Percentiles rank a stretch among this genome's conserved stretches.
These are phyloP conservation scores for Blastomyces gilchristii DNA, from an alignment of 2,329 filamentous ascomycete species.

Conservation along the genomic window DNA sequence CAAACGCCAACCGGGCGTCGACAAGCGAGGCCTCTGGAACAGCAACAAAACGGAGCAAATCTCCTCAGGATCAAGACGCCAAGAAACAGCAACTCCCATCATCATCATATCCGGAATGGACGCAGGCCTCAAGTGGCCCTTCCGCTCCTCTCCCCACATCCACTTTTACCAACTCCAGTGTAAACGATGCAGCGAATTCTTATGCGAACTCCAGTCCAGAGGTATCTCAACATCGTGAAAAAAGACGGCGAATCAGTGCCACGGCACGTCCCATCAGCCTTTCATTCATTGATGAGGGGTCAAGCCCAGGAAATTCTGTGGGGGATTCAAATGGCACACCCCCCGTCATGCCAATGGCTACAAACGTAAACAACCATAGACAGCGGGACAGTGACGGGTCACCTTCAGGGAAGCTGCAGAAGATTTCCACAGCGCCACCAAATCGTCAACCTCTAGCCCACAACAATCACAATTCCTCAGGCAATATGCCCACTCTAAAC, in stretches of 20 bases:
- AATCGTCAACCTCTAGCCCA: slow-evolving; percentile 22
- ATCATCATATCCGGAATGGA: slow-evolving; percentile 27
- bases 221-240: slow-evolving; percentile 33
- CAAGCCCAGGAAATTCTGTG: slow-evolving; percentile 25
- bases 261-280: slow-evolving; percentile 44
- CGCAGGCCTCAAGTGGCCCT: slow-evolving; percentile 20
- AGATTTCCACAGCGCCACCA: slow-evolving; percentile 26
- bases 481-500: slow-evolving; percentile 25
- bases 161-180: slow-evolving; percentile 16
- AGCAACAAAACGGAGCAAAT: slow-evolving; percentile 14
- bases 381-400: slow-evolving; percentile 4
- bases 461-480: slow-evolving; percentile 20
- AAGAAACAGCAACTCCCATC: slow-evolving; percentile 20
- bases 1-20: slow-evolving; percentile 21
- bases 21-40: slow-evolving; percentile 18
- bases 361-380: not conserved
- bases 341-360: slow-evolving; percentile 13
- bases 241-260: slow-evolving; percentile 27
- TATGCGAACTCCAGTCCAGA: slow-evolving; percentile 47
- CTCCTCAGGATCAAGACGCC: slow-evolving; percentile 18
- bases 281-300: slow-evolving; percentile 48
- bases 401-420: slow-evolving; percentile 12
- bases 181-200: slow-evolving; percentile 21
- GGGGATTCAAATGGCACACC: not conserved
- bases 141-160: slow-evolving; percentile 16